Percentiles rank a stretch among this genome's conserved stretches.
These are phyloP conservation scores for Boletus vinaceobasis DNA, from an alignment of 768 basidiomycete species.

Conservation along the genomic window DNA sequence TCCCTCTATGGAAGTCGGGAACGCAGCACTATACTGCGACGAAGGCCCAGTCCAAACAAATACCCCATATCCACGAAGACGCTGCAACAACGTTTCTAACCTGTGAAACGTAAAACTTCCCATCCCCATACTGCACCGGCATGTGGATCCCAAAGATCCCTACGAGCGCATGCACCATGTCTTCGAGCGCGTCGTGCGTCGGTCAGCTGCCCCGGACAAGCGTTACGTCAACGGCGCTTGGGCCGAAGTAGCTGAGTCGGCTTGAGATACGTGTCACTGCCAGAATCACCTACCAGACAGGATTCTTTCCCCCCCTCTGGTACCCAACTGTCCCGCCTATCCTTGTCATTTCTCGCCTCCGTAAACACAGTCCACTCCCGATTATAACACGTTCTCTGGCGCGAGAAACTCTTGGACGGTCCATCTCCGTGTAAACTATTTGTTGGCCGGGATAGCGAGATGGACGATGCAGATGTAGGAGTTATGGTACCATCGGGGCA, in stretches of 20 bases:
- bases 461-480: constrained; percentile 18
- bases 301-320: not conserved
- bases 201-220: constrained; percentile 16
- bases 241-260: not conserved
- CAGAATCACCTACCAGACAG: not conserved
- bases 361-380: constrained; percentile 1
- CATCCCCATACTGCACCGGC: constrained; percentile 25
- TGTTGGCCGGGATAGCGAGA: constrained; percentile 10
- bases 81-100: too few relatives aligned
- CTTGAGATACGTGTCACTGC: not conserved
- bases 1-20: constrained; percentile 6
- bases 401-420: constrained; percentile 20
- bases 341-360: constrained; percentile 6
- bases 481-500: constrained; percentile 29
- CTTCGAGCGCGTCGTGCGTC: constrained; percentile 24
- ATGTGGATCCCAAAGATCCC: constrained; percentile 20
- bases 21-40: constrained; percentile 4
- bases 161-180: constrained; percentile 24
- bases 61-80: too few relatives aligned
- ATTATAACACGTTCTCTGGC: constrained; percentile 16
- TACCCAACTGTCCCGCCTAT: not conserved
- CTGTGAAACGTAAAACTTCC: too few relatives aligned
- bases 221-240: constrained; percentile 1
- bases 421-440: constrained; percentile 22
- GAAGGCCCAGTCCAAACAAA: constrained; percentile 7